These are phyloP conservation scores for Pseudoscleropodium purum DNA, from an alignment of 225 moss, liverwort and hornwort species.

Conservation along the genomic window DNA sequence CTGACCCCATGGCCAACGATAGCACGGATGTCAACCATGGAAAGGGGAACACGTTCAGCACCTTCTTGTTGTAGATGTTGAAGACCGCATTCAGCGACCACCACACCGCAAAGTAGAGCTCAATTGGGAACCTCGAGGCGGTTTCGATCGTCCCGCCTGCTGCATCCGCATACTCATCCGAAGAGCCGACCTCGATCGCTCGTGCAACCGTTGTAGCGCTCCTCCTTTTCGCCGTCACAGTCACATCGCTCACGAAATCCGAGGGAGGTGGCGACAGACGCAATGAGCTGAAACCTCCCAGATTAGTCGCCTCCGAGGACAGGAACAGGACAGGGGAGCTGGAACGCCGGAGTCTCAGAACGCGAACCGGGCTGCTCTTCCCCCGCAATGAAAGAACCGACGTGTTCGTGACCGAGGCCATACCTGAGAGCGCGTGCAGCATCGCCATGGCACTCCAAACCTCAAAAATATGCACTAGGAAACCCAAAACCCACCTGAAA, in stretches of 20 bases:
- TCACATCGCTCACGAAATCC: not conserved
- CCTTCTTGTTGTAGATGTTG: conserved; percentile 98
- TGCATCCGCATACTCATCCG: not conserved
- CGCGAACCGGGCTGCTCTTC: not conserved
- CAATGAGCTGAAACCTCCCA: not conserved
- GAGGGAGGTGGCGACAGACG: not conserved
- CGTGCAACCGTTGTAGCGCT: not conserved
- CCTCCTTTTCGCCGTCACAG: not conserved
- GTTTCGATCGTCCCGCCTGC: not conserved
- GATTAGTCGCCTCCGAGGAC: not conserved
- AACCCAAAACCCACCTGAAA: not conserved
- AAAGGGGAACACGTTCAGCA: conserved; percentile 78
- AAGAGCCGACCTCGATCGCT: conserved; percentile 18
- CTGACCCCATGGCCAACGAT: conserved; percentile 69
- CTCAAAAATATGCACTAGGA: not conserved
- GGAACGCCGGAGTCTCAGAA: not conserved
- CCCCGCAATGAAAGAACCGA: not conserved
- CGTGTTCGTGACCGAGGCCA: not conserved
- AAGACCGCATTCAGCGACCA: conserved; percentile 88
- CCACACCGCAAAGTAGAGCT: conserved; percentile 67
- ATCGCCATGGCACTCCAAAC: conserved; percentile 9
- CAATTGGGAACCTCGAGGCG: conserved; percentile 34
- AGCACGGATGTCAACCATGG: conserved; percentile 88
- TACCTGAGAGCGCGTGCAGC: not conserved
- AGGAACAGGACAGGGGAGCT: not conserved